Conservation (phyloP, 2,329 filamentous ascomycete species). For the Botrytis aclada region DNA sequence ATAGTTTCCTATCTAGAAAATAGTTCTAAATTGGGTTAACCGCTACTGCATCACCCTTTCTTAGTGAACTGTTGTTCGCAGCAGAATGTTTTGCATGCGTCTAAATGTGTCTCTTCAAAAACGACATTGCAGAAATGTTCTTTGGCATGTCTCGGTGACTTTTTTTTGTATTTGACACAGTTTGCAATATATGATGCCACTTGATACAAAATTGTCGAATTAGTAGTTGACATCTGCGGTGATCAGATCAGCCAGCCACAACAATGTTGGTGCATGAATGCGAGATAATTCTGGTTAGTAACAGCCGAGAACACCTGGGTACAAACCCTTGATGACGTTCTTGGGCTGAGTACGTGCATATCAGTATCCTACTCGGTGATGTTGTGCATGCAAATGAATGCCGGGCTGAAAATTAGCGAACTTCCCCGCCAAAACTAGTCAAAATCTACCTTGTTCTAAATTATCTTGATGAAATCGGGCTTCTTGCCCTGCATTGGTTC, state of each 20-base stretch:
- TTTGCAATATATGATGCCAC: background rate
- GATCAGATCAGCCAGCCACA: background rate
- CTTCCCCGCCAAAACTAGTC: no score
- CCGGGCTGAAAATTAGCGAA: background rate
- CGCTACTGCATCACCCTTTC: no score
- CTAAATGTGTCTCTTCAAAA: no score
- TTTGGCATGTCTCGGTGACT: no score
- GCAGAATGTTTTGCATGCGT: no score
- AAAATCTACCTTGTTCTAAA: background rate
- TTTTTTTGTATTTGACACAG: no score
- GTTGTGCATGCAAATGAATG: background rate
- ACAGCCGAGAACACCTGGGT: background rate
- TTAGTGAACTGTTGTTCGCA: no score
- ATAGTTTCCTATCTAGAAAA: no score
- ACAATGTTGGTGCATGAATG: background rate
- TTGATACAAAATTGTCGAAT: background rate
- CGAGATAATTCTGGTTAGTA: background rate
- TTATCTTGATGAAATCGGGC: background rate
- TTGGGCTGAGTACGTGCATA: background rate
- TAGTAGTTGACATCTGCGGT: background rate
- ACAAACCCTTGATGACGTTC: background rate
- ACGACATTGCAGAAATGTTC: no score
- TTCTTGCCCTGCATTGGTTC: background rate
- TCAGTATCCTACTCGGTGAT: background rate
- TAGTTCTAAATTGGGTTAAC: no score